Conservation (phyloP, 768 basidiomycete genomes). For the Artomyces pyxidatus region DNA sequence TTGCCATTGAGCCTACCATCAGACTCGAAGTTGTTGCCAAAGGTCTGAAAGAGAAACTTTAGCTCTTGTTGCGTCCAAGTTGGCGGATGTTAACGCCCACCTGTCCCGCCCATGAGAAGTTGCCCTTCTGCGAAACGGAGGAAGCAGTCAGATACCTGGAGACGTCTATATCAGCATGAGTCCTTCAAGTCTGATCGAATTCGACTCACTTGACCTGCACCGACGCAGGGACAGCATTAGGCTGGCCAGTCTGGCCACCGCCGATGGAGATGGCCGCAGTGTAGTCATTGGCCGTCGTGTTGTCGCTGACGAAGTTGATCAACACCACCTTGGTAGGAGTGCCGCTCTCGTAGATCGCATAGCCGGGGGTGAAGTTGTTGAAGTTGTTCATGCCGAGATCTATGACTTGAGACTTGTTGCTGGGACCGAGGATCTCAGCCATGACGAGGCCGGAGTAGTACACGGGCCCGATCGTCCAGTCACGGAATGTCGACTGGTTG, state of each 20-base stretch:
- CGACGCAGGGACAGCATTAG: slow-evolving; percentile 31
- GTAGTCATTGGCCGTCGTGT: slow-evolving; percentile 45
- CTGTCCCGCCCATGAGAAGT: slow-evolving; percentile 76
- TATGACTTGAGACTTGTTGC: slow-evolving; percentile 54
- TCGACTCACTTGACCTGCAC: slow-evolving; percentile 46
- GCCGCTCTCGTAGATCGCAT: slow-evolving; percentile 70
- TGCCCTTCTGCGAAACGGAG: slow-evolving; percentile 49
- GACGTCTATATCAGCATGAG: neutral
- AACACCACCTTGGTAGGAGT: slow-evolving; percentile 52
- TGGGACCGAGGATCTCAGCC: slow-evolving; percentile 63
- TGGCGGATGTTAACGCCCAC: slow-evolving; percentile 25
- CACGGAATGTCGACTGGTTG: slow-evolving; percentile 47
- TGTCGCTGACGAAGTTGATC: slow-evolving; percentile 67
- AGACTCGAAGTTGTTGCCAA: slow-evolving; percentile 50
- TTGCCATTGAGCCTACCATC: slow-evolving; percentile 60
- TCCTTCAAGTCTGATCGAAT: slow-evolving; percentile 5
- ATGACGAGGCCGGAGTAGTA: slow-evolving; percentile 69
- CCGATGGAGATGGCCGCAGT: slow-evolving; percentile 42
- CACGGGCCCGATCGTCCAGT: slow-evolving; percentile 69
- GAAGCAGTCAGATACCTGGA: slow-evolving; percentile 47
- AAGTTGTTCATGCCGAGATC: slow-evolving; percentile 50
- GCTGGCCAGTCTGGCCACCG: slow-evolving; percentile 32
- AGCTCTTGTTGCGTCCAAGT: neutral
- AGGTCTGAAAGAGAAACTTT: slow-evolving; percentile 34
- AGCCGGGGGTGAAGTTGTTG: slow-evolving; percentile 50